Base-by-base conservation (phyloP, 495 filamentous ascomycete genomes). In the Hyaloscypha finlandica region DNA sequence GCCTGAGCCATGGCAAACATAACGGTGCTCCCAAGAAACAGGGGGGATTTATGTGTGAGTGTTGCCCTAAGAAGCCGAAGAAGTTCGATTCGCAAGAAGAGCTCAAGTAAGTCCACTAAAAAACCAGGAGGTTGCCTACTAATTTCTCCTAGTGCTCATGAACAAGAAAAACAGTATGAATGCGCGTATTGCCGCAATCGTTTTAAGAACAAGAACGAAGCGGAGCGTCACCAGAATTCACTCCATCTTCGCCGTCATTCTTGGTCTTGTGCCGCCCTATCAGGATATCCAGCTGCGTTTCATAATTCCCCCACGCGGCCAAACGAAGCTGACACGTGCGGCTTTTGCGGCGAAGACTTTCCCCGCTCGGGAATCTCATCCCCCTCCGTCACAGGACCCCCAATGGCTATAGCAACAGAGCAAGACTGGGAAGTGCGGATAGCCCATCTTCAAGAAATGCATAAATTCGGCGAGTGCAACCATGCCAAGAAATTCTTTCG, bases 131-230 rank as follows among this genome's bases (percentile, higher is more conserved):
- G 16, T 16, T 4, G 25, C 16, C 11, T 19, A 48, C 42, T 48
- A 48, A 48, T 48, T 19, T 4, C 42, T 48, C 16, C 6, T 65
- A 86, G 84, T 69, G 76, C 77, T 11, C 95, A 99, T 73, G 90
- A 94, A 71, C 88, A 90, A 70, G 95, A 99, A 74, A 99, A 98
- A 76, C 96, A 99, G 77, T 98, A 98, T 77, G 88, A 88, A 61
- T 99, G 95, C 75, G 83, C 86, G 20, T 98, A 90, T 77, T 99
- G 95, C 76, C 88, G 89, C 52, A 98, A 98, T 76, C 86, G 94
- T 25, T 99, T 99, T 83, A 99, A 99, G 78, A 99, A 99, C 81
- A 99, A 99, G 77, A 99, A 99, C 69, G 95, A 99, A 80, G 95
- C 95, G 6, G 95, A 99, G 76, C 87, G 95, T 20, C 95, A 99